These are phyloP conservation scores for Tulasnella sp. DNA, from an alignment of 768 basidiomycete genomes.

Conservation along the genomic window DNA sequence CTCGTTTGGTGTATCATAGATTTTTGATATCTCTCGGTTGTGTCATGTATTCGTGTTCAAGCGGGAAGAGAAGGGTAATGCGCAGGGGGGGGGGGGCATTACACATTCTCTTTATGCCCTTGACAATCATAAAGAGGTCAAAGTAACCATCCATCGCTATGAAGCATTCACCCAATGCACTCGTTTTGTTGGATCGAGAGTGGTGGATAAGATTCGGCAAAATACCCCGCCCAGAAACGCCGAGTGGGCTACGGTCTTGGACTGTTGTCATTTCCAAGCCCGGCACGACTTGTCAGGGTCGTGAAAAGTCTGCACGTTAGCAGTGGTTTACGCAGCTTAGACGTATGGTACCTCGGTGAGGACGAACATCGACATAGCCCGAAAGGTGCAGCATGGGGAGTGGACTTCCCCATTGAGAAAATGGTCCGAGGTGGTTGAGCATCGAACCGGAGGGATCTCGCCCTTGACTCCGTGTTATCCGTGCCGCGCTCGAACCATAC, in stretches of 20 bases:
- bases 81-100: too few relatives aligned
- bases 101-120: too few relatives aligned
- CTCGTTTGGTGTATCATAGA: too few relatives aligned
- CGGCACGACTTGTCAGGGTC: background rate
- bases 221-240: background rate
- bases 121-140: too few relatives aligned
- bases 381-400: background rate
- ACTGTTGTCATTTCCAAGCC: background rate
- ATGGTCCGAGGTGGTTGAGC: background rate
- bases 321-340: background rate
- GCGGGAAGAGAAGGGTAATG: too few relatives aligned
- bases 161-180: too few relatives aligned
- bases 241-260: background rate
- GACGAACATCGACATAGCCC: background rate
- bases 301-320: background rate
- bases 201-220: background rate
- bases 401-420: background rate
- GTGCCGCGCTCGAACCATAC: background rate
- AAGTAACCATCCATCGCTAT: too few relatives aligned
- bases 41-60: too few relatives aligned
- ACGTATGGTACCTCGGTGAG: background rate
- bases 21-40: too few relatives aligned
- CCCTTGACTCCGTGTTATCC: background rate
- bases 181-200: background rate
- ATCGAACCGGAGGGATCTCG: background rate